These are phyloP conservation scores for Aspergillus sp. DNA, from an alignment of 2,329 filamentous ascomycete genomes.

Conservation along the genomic window DNA sequence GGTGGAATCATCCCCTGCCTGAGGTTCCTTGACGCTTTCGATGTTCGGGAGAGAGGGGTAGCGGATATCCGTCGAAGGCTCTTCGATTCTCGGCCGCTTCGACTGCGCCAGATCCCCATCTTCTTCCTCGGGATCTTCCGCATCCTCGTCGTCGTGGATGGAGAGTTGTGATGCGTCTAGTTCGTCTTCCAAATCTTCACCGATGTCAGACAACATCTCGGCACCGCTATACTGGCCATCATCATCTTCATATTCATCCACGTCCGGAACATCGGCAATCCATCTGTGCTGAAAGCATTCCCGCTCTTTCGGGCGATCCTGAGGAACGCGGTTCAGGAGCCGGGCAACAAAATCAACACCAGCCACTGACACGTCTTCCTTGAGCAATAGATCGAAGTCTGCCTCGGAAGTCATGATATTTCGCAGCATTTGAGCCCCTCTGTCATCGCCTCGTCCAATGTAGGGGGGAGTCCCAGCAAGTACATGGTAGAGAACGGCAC, in stretches of 20 bases:
- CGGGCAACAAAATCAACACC: constrained; percentile 71
- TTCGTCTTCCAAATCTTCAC: constrained; percentile 41
- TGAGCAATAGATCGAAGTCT: constrained; percentile 63
- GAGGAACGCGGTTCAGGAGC: constrained; percentile 82
- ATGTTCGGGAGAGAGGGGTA: constrained; percentile 46
- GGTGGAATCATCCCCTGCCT: constrained; percentile 24
- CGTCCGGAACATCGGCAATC: constrained; percentile 59
- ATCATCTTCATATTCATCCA: constrained; percentile 64
- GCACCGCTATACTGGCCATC: constrained; percentile 53
- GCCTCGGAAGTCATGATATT: constrained; percentile 80
- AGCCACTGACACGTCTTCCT: constrained; percentile 58
- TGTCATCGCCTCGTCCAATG: constrained; percentile 71
- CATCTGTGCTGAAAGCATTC: constrained; percentile 72
- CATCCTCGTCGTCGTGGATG: constrained; percentile 50
- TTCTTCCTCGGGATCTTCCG: constrained; percentile 34
- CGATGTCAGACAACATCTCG: constrained; percentile 35
- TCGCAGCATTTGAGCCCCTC: constrained; percentile 72
- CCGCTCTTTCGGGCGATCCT: constrained; percentile 69
- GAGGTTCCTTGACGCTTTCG: constrained; percentile 34
- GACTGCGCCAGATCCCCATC: constrained; percentile 35
- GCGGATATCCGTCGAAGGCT: constrained; percentile 31
- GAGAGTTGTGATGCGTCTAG: constrained; percentile 63
- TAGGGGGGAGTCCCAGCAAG: constrained; percentile 81
- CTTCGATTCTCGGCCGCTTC: constrained; percentile 37
- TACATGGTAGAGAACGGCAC: constrained; percentile 84